Percentiles rank a stretch among this genome's conserved stretches.
Evolutionary conservation across 176 grass and related monocot species (phyloP).

Genomic region (Phoenix dactylifera): DNA sequence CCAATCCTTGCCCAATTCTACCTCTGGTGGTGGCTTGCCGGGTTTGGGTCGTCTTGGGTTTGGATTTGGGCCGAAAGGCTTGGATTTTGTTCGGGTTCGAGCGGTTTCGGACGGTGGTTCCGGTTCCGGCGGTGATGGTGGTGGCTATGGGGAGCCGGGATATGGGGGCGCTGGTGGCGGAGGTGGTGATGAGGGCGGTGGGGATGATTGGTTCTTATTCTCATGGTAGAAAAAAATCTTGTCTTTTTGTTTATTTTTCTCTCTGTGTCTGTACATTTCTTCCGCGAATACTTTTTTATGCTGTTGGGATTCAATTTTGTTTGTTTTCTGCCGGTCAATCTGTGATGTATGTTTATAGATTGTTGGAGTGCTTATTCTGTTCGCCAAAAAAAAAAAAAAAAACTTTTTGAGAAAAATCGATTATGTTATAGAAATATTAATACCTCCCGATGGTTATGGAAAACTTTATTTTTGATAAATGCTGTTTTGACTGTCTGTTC

Average conservation of each 20-base stretch:
- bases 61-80: neutral
- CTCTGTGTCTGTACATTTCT: no score
- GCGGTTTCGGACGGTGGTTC: conserved; percentile 6
- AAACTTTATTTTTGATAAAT: no score
- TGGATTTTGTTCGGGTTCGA: neutral
- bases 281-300: no score
- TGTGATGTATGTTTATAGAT: no score
- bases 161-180: neutral
- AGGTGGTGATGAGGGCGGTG: neutral
- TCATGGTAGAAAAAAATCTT: conserved; percentile 2
- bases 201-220: conserved; percentile 8
- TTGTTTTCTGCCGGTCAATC: no score
- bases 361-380: no score
- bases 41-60: neutral
- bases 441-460: no score
- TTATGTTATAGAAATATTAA: no score
- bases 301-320: no score
- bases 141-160: neutral
- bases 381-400: no score
- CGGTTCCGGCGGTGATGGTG: neutral
- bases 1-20: neutral
- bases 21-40: neutral
- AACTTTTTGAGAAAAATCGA: no score
- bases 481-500: no score
- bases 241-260: neutral